Evolutionary conservation across 495 filamentous ascomycete species (phyloP).

Genomic region (Mytilinidion resinicola): DNA sequence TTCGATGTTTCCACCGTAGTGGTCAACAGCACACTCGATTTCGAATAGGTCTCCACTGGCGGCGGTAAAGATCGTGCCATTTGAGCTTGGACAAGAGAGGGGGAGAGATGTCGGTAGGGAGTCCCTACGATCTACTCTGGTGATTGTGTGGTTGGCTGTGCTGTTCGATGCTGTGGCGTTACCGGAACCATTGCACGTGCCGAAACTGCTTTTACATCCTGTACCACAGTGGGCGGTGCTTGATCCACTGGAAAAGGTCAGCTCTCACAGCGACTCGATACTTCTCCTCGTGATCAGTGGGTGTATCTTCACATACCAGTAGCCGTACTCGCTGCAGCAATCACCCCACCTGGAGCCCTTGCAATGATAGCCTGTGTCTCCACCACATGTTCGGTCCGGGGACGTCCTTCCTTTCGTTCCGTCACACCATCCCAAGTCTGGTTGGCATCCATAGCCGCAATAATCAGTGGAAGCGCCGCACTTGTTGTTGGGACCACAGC

Average conservation of each 20-base stretch:
- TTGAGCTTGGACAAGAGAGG: background rate
- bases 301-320: constrained; percentile 1
- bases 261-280: background rate
- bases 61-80: background rate
- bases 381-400: constrained; percentile 14
- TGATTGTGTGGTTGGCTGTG: background rate
- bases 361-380: constrained; percentile 5
- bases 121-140: background rate
- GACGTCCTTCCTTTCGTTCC: constrained; percentile 3
- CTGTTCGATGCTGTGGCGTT: background rate
- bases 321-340: constrained; percentile 19
- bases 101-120: background rate
- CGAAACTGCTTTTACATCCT: constrained; percentile 2
- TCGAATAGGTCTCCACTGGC: background rate
- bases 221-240: background rate
- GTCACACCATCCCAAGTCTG: constrained; percentile 13
- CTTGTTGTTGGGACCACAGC: constrained; percentile 8
- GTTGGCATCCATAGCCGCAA: constrained; percentile 19
- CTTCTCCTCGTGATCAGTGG: background rate
- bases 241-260: background rate
- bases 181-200: background rate
- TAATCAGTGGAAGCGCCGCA: constrained; percentile 15
- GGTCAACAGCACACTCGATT: background rate
- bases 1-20: background rate
- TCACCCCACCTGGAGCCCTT: constrained; percentile 14